A percentile compares a stretch with the other conserved stretches of the same genome.
Evolutionary conservation across 1,284 basidiomycete genomes (phyloP).

Genomic region (Earliella scabrosa): DNA sequence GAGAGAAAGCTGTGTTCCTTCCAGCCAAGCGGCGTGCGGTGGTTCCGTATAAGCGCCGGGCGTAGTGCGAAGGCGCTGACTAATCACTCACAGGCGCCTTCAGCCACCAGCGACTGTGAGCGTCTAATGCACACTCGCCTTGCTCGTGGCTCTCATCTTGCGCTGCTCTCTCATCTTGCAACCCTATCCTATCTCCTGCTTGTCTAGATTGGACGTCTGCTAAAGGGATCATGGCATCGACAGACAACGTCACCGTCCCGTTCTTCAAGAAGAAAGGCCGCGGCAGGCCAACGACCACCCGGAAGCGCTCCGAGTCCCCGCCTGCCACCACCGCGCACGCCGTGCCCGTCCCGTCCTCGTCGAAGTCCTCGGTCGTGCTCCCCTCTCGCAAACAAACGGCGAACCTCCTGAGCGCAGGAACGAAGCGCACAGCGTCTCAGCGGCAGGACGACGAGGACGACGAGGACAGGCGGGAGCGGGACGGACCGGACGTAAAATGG

Average conservation of each 20-base stretch:
- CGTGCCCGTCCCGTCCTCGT: conserved; percentile 24
- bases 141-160: background rate
- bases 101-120: too few species aligned
- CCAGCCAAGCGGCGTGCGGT: too few species aligned
- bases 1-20: too few species aligned
- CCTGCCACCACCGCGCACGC: conserved; percentile 31
- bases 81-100: too few species aligned
- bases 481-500: conserved; percentile 83
- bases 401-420: conserved; percentile 83
- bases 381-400: conserved; percentile 69
- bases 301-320: conserved; percentile 74
- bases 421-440: conserved; percentile 75
- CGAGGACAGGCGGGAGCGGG: conserved; percentile 51
- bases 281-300: conserved; percentile 68
- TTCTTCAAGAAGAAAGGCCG: conserved; percentile 92
- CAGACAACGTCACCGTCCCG: conserved; percentile 60
- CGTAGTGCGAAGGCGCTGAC: too few species aligned
- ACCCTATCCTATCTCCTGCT: background rate
- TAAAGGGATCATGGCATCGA: conserved; percentile 42
- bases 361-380: conserved; percentile 73
- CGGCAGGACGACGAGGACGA: conserved; percentile 45
- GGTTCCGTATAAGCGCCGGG: too few species aligned
- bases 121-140: too few species aligned
- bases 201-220: too few species aligned
- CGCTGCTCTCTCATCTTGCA: background rate